Conservation (phyloP, 495 filamentous ascomycete species). For the Delitschia confertaspora region DNA sequence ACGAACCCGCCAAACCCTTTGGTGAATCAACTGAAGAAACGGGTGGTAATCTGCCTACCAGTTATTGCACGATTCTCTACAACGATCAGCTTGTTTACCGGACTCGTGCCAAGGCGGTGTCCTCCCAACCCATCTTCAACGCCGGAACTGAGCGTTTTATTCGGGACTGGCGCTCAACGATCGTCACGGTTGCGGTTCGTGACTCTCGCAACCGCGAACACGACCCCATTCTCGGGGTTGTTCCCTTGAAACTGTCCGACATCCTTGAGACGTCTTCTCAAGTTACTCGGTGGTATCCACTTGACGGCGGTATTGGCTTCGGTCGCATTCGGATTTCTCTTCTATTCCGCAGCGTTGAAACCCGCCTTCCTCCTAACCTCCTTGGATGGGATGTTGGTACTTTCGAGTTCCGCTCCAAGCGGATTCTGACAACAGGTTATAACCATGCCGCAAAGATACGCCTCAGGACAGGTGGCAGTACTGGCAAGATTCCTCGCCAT, state of each 20-base stretch:
- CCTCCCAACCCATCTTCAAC: conserved; percentile 91
- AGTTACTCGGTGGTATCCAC: conserved; percentile 59
- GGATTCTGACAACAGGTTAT: conserved; percentile 53
- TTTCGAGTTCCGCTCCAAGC: conserved; percentile 70
- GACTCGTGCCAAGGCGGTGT: conserved; percentile 82
- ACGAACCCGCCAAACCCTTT: conserved; percentile 77
- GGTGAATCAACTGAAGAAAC: conserved; percentile 79
- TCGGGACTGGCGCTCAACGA: conserved; percentile 83
- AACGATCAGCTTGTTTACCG: conserved; percentile 91
- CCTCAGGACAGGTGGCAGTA: conserved; percentile 76
- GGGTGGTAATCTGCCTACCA: conserved; percentile 66
- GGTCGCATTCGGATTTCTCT: conserved; percentile 84
- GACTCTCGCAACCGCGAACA: conserved; percentile 84
- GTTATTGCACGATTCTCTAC: conserved; percentile 82
- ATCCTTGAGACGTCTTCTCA: conserved; percentile 79
- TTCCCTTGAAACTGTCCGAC: conserved; percentile 78
- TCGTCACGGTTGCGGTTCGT: conserved; percentile 79
- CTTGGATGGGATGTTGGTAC: conserved; percentile 91
- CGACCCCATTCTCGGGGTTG: conserved; percentile 86
- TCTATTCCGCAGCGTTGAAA: conserved; percentile 77
- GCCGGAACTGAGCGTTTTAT: conserved; percentile 90
- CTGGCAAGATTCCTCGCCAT: conserved; percentile 55
- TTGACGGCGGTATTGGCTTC: conserved; percentile 67
- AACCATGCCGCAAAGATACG: conserved; percentile 54
- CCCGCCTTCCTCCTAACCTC: conserved; percentile 67